Evolutionary conservation across 1,284 basidiomycete species (phyloP).

Genomic region (Microbotryum violaceum): DNA sequence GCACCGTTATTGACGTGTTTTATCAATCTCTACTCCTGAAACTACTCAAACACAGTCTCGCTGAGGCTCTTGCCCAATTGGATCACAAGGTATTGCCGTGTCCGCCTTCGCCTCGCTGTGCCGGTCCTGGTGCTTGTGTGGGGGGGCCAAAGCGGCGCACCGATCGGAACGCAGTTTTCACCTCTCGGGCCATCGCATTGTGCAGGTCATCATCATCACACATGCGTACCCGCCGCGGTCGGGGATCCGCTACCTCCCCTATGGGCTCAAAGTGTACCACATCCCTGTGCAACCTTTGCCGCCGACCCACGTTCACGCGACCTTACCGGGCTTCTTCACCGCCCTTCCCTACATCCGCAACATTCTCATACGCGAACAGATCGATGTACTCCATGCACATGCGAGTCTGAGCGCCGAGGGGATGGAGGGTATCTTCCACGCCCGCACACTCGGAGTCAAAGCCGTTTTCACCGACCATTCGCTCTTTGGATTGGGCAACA

Average conservation of each 20-base stretch:
- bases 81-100: constrained; percentile 66
- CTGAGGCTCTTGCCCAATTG: constrained; percentile 67
- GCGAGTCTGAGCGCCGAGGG: constrained; percentile 82
- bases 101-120: too few relatives aligned
- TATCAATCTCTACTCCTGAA: too few relatives aligned
- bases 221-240: constrained; percentile 81
- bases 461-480: constrained; percentile 97
- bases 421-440: constrained; percentile 85
- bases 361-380: constrained; percentile 77
- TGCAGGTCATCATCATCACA: constrained; percentile 84
- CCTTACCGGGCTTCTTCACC: constrained; percentile 87
- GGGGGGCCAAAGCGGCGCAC: constrained; percentile 2
- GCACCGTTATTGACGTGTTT: not conserved
- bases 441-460: constrained; percentile 65
- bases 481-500: constrained; percentile 91
- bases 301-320: constrained; percentile 66
- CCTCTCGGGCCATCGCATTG: not conserved
- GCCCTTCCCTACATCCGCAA: constrained; percentile 83
- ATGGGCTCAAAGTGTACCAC: constrained; percentile 83
- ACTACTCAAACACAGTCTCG: constrained; percentile 43
- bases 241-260: constrained; percentile 81
- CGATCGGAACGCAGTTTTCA: not conserved
- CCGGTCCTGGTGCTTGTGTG: not conserved
- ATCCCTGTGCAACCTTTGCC: constrained; percentile 75
- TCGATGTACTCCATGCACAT: constrained; percentile 85